These are phyloP conservation scores for Sclerotinia glacialis DNA, from an alignment of 2,329 filamentous ascomycete species.

Conservation along the genomic window DNA sequence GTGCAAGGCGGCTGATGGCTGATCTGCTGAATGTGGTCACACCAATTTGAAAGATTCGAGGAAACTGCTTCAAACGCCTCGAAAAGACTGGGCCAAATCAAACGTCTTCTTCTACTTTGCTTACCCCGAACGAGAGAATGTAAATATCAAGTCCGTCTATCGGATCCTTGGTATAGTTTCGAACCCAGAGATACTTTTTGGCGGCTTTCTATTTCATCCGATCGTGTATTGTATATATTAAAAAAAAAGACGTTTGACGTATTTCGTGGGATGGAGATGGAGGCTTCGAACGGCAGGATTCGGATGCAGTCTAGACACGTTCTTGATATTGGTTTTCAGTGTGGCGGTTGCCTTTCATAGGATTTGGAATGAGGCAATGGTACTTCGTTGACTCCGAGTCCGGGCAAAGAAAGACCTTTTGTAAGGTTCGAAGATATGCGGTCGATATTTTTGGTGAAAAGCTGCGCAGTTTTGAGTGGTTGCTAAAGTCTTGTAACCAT, in stretches of 20 bases:
- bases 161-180: background rate
- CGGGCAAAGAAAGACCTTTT: background rate
- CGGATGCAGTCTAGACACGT: constrained; percentile 17
- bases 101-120: background rate
- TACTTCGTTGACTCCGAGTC: constrained; percentile 16
- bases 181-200: constrained; percentile 11
- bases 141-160: background rate
- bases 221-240: constrained; percentile 13
- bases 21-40: constrained; percentile 31
- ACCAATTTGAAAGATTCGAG: constrained; percentile 28
- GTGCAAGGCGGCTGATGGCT: constrained; percentile 32
- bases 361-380: constrained; percentile 18
- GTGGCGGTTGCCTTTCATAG: constrained; percentile 16
- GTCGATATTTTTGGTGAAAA: constrained; percentile 11
- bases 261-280: background rate
- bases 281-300: constrained; percentile 18
- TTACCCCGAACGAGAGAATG: background rate
- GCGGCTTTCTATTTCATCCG: constrained; percentile 10
- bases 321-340: constrained; percentile 12
- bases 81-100: constrained; percentile 22
- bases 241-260: background rate
- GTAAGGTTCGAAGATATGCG: constrained; percentile 13
- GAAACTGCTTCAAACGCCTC: constrained; percentile 22
- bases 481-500: constrained; percentile 3
- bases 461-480: constrained; percentile 12